Percentiles rank a stretch among this genome's conserved stretches.
These are phyloP conservation scores for Beauveria rudraprayagi DNA, from an alignment of 2,329 filamentous ascomycete species.

Conservation along the genomic window DNA sequence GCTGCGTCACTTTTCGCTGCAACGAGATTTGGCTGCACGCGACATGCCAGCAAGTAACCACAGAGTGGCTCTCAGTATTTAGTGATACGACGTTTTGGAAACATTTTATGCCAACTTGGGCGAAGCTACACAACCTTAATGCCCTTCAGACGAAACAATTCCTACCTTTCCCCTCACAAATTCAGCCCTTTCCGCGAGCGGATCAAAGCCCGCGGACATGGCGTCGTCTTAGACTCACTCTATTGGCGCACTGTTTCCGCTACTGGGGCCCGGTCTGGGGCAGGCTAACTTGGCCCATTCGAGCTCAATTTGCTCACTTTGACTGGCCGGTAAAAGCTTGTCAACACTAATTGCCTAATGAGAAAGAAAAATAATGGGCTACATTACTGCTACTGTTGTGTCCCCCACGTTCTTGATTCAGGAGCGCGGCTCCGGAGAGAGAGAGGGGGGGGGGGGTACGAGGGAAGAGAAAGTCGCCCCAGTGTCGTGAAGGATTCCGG, in stretches of 20 bases:
- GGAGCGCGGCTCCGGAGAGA: not conserved
- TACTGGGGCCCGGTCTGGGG: too few species aligned
- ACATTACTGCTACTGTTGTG: not conserved
- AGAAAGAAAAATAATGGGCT: not conserved
- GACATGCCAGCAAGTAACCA: too few species aligned
- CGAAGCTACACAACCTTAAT: too few species aligned
- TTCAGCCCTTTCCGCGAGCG: not conserved
- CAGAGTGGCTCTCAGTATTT: not conserved
- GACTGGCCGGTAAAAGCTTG: not conserved
- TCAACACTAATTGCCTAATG: not conserved
- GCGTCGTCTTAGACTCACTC: not conserved
- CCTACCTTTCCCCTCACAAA: not conserved
- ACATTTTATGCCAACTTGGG: not conserved
- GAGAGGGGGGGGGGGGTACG: too few species aligned
- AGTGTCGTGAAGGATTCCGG: not conserved
- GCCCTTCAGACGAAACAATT: not conserved
- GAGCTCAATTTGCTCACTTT: not conserved
- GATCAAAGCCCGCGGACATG: constrained; percentile 9
- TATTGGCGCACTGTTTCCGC: constrained; percentile 7
- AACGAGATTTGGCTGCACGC: too few species aligned
- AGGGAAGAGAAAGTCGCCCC: not conserved
- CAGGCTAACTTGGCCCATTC: not conserved
- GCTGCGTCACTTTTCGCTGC: too few species aligned
- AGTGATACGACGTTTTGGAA: not conserved
- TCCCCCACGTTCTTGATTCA: not conserved